Evolutionary conservation across 495 filamentous ascomycete species (phyloP).

Genomic region (Tirmania nivea): DNA sequence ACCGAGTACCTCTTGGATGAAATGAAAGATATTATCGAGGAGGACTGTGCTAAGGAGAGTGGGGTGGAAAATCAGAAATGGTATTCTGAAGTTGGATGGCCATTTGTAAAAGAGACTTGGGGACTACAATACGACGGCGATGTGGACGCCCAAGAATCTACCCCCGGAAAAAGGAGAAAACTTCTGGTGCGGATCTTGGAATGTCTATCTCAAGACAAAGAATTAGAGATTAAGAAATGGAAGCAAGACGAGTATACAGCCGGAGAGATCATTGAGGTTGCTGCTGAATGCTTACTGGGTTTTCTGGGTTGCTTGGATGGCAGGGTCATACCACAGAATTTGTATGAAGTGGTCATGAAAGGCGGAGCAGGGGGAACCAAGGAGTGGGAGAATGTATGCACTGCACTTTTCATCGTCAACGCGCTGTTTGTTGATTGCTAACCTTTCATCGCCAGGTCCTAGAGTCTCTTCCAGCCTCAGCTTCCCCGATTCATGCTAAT

Average conservation of each 20-base stretch:
- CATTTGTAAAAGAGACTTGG: constrained; percentile 13
- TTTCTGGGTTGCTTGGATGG: constrained; percentile 11
- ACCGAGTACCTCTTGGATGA: constrained; percentile 56
- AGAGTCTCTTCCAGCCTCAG: constrained; percentile 12
- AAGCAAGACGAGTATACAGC: neutral
- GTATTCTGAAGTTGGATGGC: constrained; percentile 18
- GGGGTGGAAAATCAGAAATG: constrained; percentile 25
- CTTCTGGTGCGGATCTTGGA: constrained; percentile 13
- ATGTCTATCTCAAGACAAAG: constrained; percentile 13
- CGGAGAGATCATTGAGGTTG: constrained; percentile 9
- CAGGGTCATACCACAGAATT: constrained; percentile 10
- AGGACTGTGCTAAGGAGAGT: constrained; percentile 40
- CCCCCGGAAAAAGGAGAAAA: neutral
- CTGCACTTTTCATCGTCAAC: neutral
- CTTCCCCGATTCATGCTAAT: constrained; percentile 15
- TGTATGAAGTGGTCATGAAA: constrained; percentile 15
- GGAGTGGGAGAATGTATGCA: constrained; percentile 11
- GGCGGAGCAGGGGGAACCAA: constrained; percentile 3
- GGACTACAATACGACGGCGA: neutral
- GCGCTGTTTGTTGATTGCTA: neutral
- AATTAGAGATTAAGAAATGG: constrained; percentile 7
- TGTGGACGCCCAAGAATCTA: neutral
- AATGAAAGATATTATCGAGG: constrained; percentile 48
- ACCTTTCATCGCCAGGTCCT: constrained; percentile 9
- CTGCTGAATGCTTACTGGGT: constrained; percentile 10